Evolutionary conservation across 495 filamentous ascomycete species (phyloP).

Genomic region (Friedmanniomyces simplex): DNA sequence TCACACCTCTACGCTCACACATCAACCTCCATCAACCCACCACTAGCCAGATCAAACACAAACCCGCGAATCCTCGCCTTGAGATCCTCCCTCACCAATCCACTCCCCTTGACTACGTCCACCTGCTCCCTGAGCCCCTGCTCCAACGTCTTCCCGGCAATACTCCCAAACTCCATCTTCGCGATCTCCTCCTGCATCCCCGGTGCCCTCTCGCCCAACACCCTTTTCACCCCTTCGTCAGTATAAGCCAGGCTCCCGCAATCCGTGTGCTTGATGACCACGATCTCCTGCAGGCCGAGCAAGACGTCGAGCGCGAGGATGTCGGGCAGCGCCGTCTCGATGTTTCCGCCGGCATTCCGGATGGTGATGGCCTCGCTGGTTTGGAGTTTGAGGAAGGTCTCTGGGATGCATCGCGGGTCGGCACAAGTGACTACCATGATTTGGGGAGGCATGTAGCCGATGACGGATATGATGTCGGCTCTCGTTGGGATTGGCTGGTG

Average conservation of each 20-base stretch:
- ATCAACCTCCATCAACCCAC: not conserved
- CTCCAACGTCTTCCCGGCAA: conserved; percentile 1
- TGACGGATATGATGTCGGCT: not conserved
- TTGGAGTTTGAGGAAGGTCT: conserved; percentile 1
- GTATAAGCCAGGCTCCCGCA: conserved; percentile 2
- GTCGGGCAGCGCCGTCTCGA: not conserved
- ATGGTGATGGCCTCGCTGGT: not conserved
- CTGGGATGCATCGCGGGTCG: conserved; percentile 7
- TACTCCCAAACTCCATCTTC: conserved; percentile 5
- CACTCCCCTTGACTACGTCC: not conserved
- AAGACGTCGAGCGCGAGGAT: not conserved
- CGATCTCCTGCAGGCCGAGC: not conserved
- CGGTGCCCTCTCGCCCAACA: not conserved
- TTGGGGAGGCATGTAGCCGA: not conserved
- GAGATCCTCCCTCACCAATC: not conserved
- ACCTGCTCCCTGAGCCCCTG: not conserved
- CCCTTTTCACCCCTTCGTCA: not conserved
- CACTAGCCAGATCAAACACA: not conserved
- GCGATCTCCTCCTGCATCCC: not conserved
- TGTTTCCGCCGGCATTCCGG: conserved; percentile 1
- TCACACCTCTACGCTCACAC: too few species aligned
- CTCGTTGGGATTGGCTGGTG: not conserved
- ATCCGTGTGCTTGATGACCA: conserved; percentile 10
- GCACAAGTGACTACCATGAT: conserved; percentile 1
- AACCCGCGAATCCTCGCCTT: not conserved